Evolutionary conservation across 306 rosid species (phyloP).

Genomic region (Sesbania bispinosa): DNA sequence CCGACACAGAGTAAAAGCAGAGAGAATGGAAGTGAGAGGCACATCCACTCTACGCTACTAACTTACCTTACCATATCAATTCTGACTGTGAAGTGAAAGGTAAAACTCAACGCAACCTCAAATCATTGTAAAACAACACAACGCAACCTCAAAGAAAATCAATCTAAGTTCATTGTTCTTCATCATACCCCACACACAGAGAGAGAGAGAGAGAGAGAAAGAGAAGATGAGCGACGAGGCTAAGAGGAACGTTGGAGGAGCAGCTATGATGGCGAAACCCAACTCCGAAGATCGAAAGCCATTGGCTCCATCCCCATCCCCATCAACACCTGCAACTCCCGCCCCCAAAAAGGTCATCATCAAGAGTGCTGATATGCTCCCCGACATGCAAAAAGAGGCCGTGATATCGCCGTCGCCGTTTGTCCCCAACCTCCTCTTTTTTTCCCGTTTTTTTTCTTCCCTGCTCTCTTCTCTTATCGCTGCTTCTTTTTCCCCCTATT

Average conservation of each 20-base stretch:
- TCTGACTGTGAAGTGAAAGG: too few species aligned
- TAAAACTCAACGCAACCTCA: too few species aligned
- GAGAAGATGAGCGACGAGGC: constrained; percentile 78
- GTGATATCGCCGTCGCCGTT: constrained; percentile 87
- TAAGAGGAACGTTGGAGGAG: constrained; percentile 44
- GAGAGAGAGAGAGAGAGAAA: too few species aligned
- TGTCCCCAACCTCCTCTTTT: constrained; percentile 22
- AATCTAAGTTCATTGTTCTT: too few species aligned
- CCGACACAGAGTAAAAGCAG: too few species aligned
- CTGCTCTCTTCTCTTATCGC: neutral
- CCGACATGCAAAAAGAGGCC: constrained; percentile 88
- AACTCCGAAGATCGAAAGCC: constrained; percentile 72
- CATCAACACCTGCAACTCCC: constrained; percentile 29
- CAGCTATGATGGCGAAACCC: too few species aligned
- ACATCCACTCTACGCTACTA: too few species aligned
- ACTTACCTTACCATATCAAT: too few species aligned
- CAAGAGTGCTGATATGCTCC: constrained; percentile 89
- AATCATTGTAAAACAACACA: too few species aligned
- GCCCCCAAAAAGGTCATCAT: constrained; percentile 67
- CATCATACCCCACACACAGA: too few species aligned
- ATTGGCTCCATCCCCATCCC: neutral
- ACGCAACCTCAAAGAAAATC: too few species aligned
- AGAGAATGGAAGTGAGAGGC: too few species aligned
- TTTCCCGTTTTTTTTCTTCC: neutral
- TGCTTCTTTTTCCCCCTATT: neutral